Conservation (phyloP, 1,284 basidiomycete species). For the Kalmanozyma brasiliensis region DNA sequence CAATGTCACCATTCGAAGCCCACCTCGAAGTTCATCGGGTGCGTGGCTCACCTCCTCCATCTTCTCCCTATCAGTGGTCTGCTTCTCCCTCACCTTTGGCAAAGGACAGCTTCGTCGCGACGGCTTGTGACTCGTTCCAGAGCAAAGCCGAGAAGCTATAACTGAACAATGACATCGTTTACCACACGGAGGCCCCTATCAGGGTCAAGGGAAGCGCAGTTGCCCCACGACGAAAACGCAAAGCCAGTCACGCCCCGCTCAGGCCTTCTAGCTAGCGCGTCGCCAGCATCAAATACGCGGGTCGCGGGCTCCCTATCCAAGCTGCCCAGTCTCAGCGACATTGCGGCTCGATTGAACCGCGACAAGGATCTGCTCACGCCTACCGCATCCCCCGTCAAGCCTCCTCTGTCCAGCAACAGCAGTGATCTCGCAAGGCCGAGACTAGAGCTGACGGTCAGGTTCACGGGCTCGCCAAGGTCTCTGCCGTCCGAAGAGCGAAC, state of each 20-base stretch:
- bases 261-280: not conserved
- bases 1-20: no score
- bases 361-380: constrained; percentile 17
- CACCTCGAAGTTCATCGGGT: no score
- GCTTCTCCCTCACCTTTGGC: not conserved
- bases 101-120: no score
- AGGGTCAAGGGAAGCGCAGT: constrained; percentile 1
- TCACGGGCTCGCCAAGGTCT: constrained; percentile 28
- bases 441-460: constrained; percentile 43
- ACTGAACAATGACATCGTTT: constrained; percentile 18
- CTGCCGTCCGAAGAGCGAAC: constrained; percentile 8
- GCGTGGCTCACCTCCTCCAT: no score
- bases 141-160: not conserved
- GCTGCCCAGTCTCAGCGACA: constrained; percentile 53
- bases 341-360: constrained; percentile 47
- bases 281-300: constrained; percentile 3
- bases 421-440: constrained; percentile 13
- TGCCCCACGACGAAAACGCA: constrained; percentile 25
- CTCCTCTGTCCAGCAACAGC: not conserved
- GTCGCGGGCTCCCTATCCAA: constrained; percentile 28
- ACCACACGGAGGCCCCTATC: constrained; percentile 23
- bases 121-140: no score
- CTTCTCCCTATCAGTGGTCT: no score
- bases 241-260: constrained; percentile 14
- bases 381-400: constrained; percentile 24